Evolutionary conservation across 805 yeast genomes (phyloP).

Genomic region (Cyberlindnera amylophila): DNA sequence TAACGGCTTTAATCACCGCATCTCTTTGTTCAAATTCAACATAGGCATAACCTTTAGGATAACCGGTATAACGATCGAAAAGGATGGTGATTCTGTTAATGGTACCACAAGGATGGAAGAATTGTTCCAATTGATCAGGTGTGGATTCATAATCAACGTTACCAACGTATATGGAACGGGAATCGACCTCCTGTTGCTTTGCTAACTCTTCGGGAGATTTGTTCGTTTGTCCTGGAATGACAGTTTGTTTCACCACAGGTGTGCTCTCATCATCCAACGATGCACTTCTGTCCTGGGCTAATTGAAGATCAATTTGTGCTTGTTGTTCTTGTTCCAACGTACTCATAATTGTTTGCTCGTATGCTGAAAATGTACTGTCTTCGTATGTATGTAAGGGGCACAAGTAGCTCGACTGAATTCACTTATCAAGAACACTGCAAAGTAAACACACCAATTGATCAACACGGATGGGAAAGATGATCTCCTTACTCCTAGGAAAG

Average conservation of each 20-base stretch:
- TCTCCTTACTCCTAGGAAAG: no score
- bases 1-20: slow-evolving; percentile 45
- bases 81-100: slow-evolving; percentile 52
- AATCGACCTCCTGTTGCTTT: slow-evolving; percentile 43
- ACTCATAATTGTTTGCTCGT: no score
- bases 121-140: slow-evolving; percentile 47
- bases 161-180: slow-evolving; percentile 52
- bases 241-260: background rate
- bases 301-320: no score
- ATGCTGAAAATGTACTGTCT: no score
- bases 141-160: slow-evolving; percentile 46
- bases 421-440: no score
- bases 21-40: slow-evolving; percentile 47
- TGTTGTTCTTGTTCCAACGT: no score
- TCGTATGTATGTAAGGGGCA: no score
- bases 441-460: no score
- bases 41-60: slow-evolving; percentile 60
- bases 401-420: no score
- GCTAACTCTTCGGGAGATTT: slow-evolving; percentile 29
- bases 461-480: no score
- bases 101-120: slow-evolving; percentile 41
- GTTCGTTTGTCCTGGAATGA: slow-evolving; percentile 1
- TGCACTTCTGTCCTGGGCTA: background rate
- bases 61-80: slow-evolving; percentile 40
- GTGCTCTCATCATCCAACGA: background rate